Conservation (phyloP, 371 early-diverging fungal species). For the Coemansia sp. region DNA sequence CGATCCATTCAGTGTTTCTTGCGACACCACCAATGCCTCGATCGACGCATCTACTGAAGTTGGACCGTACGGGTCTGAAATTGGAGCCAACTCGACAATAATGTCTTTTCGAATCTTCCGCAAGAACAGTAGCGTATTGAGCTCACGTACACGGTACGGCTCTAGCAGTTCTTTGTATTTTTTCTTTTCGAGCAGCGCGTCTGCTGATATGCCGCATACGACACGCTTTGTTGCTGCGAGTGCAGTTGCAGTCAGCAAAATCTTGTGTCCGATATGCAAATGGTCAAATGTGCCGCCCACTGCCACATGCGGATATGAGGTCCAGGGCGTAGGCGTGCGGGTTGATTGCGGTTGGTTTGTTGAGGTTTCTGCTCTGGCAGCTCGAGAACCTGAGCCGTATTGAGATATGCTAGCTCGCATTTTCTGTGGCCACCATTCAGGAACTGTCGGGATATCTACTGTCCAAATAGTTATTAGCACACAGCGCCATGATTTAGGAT, state of each 20-base stretch:
- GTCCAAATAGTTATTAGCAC: background rate
- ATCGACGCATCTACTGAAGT: slow-evolving; percentile 74
- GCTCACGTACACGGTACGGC: slow-evolving; percentile 64
- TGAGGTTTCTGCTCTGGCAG: background rate
- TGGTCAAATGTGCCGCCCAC: slow-evolving; percentile 98
- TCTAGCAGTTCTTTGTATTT: slow-evolving; percentile 69
- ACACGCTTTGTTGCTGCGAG: slow-evolving; percentile 52
- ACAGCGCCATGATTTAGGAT: background rate
- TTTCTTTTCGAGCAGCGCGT: slow-evolving; percentile 71
- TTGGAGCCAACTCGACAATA: slow-evolving; percentile 66
- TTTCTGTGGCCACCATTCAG: slow-evolving; percentile 44
- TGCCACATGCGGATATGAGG: slow-evolving; percentile 59
- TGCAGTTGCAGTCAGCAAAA: slow-evolving; percentile 82
- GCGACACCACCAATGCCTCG: slow-evolving; percentile 82
- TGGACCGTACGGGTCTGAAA: slow-evolving; percentile 88
- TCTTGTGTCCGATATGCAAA: slow-evolving; percentile 92
- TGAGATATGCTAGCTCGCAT: slow-evolving; percentile 11
- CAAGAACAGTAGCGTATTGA: slow-evolving; percentile 63
- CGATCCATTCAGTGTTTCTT: slow-evolving; percentile 82
- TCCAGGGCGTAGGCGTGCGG: slow-evolving; percentile 23
- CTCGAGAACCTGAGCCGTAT: background rate
- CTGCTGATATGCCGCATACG: slow-evolving; percentile 53
- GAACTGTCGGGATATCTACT: slow-evolving; percentile 22
- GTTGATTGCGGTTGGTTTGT: background rate
- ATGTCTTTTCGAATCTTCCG: slow-evolving; percentile 56